These are phyloP conservation scores for Colletotrichum ledebouriae DNA, from an alignment of 2,329 filamentous ascomycete genomes.

Conservation along the genomic window DNA sequence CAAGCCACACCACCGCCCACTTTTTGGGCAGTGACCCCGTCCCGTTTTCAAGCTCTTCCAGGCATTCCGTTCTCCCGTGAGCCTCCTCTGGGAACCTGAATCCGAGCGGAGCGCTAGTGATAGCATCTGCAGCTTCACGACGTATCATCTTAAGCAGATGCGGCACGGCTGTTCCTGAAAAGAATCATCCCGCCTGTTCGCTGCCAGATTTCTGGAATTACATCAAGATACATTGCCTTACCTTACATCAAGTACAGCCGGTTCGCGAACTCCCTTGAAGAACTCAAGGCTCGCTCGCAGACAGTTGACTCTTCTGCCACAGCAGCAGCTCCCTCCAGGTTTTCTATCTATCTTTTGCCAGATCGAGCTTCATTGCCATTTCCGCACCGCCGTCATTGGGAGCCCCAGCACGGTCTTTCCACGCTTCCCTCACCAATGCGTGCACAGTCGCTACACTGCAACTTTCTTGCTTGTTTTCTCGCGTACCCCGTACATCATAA, in stretches of 20 bases:
- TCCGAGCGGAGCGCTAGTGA: conserved; percentile 15
- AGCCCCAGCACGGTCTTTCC: conserved; percentile 31
- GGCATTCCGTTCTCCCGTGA: background rate
- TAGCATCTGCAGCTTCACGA: conserved; percentile 4
- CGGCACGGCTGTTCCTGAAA: conserved; percentile 26
- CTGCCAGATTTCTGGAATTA: conserved; percentile 27
- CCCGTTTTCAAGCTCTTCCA: background rate
- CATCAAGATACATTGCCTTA: conserved; percentile 1
- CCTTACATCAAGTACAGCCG: background rate
- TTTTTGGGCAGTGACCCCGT: conserved; percentile 26
- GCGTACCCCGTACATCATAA: conserved; percentile 17
- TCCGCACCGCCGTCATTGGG: conserved; percentile 32
- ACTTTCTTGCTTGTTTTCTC: conserved; percentile 16
- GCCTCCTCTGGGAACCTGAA: conserved; percentile 8
- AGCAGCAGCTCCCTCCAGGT: conserved; percentile 15
- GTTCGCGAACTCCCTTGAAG: conserved; percentile 21
- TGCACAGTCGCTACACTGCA: conserved; percentile 20
- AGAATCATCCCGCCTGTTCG: conserved; percentile 16
- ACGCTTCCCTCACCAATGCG: conserved; percentile 8
- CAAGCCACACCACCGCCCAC: conserved; percentile 34
- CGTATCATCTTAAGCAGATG: conserved; percentile 14
- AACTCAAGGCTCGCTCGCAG: background rate
- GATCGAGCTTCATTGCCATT: conserved; percentile 37
- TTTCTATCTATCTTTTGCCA: conserved; percentile 33
- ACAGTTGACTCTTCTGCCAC: background rate